A percentile compares a stretch with the other conserved stretches of the same genome.
phyloP scores from a whole-genome alignment of 768 basidiomycete species.

The Russula compacta region DNA sequence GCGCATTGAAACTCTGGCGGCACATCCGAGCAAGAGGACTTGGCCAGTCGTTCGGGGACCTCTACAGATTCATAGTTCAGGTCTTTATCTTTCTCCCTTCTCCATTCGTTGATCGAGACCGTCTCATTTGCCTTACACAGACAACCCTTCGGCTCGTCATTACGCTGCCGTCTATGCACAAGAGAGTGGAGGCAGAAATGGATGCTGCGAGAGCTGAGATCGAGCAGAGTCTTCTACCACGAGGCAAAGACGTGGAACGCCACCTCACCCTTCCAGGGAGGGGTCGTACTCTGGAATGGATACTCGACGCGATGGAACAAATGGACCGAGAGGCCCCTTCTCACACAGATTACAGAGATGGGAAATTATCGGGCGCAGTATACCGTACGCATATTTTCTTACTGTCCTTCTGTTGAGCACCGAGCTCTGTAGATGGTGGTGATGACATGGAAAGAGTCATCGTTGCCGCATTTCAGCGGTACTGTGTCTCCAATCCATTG shows the following conservation, averaged over 20 bases:
- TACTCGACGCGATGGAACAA: constrained; percentile 64
- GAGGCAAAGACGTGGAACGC: constrained; percentile 50
- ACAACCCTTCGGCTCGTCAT: constrained; percentile 47
- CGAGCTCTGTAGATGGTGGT: constrained; percentile 56
- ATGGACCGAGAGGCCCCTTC: constrained; percentile 56
- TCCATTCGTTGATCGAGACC: not conserved
- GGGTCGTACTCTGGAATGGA: constrained; percentile 64
- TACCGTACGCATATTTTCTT: constrained; percentile 50
- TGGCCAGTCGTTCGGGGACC: constrained; percentile 37
- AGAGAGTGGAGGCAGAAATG: constrained; percentile 57
- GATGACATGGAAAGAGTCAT: constrained; percentile 73
- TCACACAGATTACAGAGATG: constrained; percentile 50
- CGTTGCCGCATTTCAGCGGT: constrained; percentile 70
- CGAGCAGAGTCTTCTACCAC: constrained; percentile 57
- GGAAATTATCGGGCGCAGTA: constrained; percentile 77
- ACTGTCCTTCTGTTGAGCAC: not conserved
- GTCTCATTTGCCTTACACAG: constrained; percentile 39
- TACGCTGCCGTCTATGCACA: constrained; percentile 49
- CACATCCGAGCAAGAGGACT: constrained; percentile 60
- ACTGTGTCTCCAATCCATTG: constrained; percentile 80
- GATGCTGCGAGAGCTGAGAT: constrained; percentile 54
- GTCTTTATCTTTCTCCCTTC: constrained; percentile 29
- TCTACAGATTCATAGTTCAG: constrained; percentile 45
- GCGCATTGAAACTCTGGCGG: constrained; percentile 44
- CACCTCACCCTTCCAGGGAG: constrained; percentile 57